Evolutionary conservation across 2,329 filamentous ascomycete genomes (phyloP), one percentile per base, ranked within the genome.

Genomic region (Pseudofabraea citricarpa): DNA sequence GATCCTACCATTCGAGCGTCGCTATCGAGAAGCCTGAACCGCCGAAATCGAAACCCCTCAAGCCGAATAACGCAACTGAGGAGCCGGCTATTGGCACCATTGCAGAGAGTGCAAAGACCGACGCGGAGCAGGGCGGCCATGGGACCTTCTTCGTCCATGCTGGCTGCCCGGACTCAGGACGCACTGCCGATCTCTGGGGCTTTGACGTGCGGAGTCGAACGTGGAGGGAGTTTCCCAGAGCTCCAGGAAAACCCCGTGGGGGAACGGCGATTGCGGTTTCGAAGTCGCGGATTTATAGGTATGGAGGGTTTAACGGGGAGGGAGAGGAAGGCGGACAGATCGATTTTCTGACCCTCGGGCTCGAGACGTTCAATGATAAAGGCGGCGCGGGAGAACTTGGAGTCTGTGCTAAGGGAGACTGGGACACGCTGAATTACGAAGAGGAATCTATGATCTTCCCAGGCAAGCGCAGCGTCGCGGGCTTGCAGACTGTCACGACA

Each of bases 291-390:
- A 62, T 95, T 6, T 94, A 84, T 65, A 76, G 88, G 21, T 90
- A 89, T 68, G 87, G 88, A 48, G 89, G 89, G 0, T 91, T 83
- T 54, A 85, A 91, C 60, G 87, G 85, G 1, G 68, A 73, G 35
- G 67, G 58, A 0, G 85, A 90, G 56, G 70, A 87, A 37, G 87
- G 87, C 13, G 87, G 85, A 0, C 72, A 74, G 46, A 58, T 95
- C 10, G 87, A 94, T 57, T 74, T 85, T 45, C 59, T 84, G 15
- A 71, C 75, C 43, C 69, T 84, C 8, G 71, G 65, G 15, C 64
- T 81, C n/a, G 75, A 77, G 53, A 68, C 67, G 21, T 77, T 78
- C 53, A 68, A 75, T 48, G 76, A 79, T 55, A 65, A 64, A 47
- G 64, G 65, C 24, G 66, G 65, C 35, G 64, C 61, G 36, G 71